Conservation (phyloP, 176 grass and related monocot genomes). For the Coix lacrymajobi region DNA sequence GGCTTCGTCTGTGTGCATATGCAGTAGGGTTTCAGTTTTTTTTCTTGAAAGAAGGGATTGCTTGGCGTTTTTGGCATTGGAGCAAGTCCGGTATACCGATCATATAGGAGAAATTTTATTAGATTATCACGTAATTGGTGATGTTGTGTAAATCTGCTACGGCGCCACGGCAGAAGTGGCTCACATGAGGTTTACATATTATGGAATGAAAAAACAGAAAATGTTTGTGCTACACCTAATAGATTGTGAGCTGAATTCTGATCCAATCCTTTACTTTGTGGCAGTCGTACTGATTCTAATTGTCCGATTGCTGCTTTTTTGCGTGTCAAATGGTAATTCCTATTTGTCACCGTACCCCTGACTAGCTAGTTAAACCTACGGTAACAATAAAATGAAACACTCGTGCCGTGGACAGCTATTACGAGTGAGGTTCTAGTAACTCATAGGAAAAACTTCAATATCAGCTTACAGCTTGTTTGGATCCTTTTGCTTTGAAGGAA, state of each 20-base stretch:
- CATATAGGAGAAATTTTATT: constrained; percentile 11
- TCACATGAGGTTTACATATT: neutral
- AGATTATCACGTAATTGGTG: neutral
- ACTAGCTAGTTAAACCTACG: neutral
- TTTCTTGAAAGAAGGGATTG: constrained; percentile 36
- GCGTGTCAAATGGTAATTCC: neutral
- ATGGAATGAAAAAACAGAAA: constrained; percentile 1
- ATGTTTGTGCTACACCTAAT: constrained; percentile 18
- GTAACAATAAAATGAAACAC: neutral
- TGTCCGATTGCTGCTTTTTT: too few species aligned
- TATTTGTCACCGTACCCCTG: neutral
- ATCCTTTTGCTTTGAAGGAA: too few species aligned
- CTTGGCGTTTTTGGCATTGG: constrained; percentile 43
- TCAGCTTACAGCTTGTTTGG: neutral
- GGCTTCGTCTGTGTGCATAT: constrained; percentile 31
- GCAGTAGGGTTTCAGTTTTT: constrained; percentile 1
- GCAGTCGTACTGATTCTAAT: neutral
- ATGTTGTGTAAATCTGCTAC: constrained; percentile 19
- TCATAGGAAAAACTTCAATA: neutral
- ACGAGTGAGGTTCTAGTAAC: neutral
- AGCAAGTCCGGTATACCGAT: constrained; percentile 49
- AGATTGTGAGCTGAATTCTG: neutral
- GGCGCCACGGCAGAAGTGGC: constrained; percentile 19
- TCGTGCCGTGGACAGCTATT: neutral
- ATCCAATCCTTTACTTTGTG: neutral